Conservation (phyloP, 768 basidiomycete genomes). For the Gyrodon lividus region DNA sequence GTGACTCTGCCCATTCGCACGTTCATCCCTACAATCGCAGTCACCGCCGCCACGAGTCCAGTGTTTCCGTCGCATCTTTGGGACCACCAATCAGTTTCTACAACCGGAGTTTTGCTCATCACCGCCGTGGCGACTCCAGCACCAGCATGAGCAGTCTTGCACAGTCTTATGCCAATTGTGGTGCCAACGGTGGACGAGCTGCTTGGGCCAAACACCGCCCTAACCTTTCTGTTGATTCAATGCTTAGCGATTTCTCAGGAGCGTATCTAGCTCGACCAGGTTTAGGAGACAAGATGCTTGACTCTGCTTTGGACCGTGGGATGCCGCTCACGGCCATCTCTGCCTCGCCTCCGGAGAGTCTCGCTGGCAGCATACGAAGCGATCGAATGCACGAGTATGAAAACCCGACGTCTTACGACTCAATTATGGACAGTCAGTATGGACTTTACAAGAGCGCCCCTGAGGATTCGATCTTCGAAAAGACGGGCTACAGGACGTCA, state of each 20-base stretch:
- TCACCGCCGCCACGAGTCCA: conserved; percentile 64
- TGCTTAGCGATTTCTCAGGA: conserved; percentile 61
- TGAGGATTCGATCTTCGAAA: conserved; percentile 63
- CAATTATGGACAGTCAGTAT: conserved; percentile 57
- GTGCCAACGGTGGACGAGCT: conserved; percentile 53
- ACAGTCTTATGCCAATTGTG: conserved; percentile 53
- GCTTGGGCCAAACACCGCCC: conserved; percentile 60
- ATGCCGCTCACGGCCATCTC: conserved; percentile 62
- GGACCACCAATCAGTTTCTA: conserved; percentile 71
- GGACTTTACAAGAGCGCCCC: conserved; percentile 31
- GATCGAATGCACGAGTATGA: conserved; percentile 19
- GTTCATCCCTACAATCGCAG: conserved; percentile 41
- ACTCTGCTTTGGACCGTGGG: conserved; percentile 50
- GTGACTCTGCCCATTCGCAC: conserved; percentile 25
- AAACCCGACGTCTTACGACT: conserved; percentile 55
- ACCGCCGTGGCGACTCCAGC: conserved; percentile 57
- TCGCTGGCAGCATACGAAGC: conserved; percentile 16
- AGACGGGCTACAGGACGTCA: conserved; percentile 52
- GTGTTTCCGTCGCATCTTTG: conserved; percentile 49
- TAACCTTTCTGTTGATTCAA: conserved; percentile 62
- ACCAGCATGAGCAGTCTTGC: conserved; percentile 59
- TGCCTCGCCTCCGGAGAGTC: conserved; percentile 58
- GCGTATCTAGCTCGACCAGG: conserved; percentile 65
- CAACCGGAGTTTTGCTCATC: conserved; percentile 59
- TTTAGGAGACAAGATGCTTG: conserved; percentile 87